Conservation (phyloP, 169 alveolate species). For the Cyclospora cayetanensis region DNA sequence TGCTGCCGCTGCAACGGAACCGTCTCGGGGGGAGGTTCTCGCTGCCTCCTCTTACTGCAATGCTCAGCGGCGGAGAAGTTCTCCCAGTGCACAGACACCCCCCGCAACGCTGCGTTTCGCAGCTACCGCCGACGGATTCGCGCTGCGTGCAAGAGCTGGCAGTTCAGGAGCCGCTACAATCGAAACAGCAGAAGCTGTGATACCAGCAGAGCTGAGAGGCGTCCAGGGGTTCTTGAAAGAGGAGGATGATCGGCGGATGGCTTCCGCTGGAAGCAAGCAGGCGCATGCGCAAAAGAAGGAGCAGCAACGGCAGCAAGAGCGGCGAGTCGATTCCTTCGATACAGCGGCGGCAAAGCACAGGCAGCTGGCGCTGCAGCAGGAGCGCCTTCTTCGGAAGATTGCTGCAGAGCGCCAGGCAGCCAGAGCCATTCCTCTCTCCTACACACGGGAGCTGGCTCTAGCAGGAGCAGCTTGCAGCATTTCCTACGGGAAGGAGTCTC, state of each 20-base stretch:
- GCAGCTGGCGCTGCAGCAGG: conserved; percentile 22
- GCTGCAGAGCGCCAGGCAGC: conserved; percentile 19
- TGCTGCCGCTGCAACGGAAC: neutral
- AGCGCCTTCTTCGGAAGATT: conserved; percentile 6
- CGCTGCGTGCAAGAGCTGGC: too few relatives aligned
- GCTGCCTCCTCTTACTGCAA: too few relatives aligned
- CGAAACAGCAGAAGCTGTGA: too few relatives aligned
- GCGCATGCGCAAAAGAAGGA: neutral
- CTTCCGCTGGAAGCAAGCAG: neutral
- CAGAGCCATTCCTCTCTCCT: neutral
- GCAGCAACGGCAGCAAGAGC: conserved; percentile 37
- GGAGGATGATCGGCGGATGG: neutral
- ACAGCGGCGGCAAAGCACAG: neutral
- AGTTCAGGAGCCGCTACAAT: too few relatives aligned
- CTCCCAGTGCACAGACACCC: too few relatives aligned
- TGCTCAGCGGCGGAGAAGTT: too few relatives aligned
- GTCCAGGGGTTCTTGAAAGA: neutral
- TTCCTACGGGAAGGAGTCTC: neutral
- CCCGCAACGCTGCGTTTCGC: too few relatives aligned
- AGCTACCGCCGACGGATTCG: too few relatives aligned
- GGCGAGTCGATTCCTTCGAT: too few relatives aligned
- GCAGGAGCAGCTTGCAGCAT: conserved; percentile 9
- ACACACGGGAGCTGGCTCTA: conserved; percentile 18
- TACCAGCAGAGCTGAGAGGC: neutral
- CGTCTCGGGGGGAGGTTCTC: too few relatives aligned